A percentile compares a stretch with the other conserved stretches of the same genome.
Conservation (phyloP, 148 eudicot genomes). For the Camellia sinensis region DNA sequence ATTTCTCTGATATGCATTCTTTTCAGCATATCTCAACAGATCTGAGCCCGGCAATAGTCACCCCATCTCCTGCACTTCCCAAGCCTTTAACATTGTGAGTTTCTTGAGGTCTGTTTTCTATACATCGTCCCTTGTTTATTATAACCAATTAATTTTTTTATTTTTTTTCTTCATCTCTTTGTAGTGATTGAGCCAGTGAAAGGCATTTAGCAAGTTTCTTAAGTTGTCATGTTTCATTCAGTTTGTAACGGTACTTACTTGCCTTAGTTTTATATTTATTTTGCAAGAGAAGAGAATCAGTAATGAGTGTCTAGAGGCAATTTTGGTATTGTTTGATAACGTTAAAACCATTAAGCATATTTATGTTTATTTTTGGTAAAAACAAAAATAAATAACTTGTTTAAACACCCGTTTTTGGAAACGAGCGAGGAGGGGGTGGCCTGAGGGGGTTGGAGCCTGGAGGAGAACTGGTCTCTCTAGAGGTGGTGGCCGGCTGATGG, state of each 20-base stretch:
- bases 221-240: not conserved
- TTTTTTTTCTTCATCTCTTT: not conserved
- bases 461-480: no score
- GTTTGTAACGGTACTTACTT: not conserved
- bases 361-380: no score
- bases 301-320: not conserved
- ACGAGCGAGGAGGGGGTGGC: no score
- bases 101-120: not conserved
- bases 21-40: constrained; percentile 24
- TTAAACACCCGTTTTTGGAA: no score
- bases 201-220: not conserved
- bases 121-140: not conserved
- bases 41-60: constrained; percentile 17
- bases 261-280: not conserved
- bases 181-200: constrained; percentile 10
- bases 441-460: no score
- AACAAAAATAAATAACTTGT: no score
- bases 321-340: no score
- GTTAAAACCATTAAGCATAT: no score
- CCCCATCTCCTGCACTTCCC: constrained; percentile 26
- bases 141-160: not conserved
- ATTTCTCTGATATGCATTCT: constrained; percentile 28
- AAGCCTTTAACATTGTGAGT: constrained; percentile 9
- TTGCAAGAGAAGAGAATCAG: not conserved
- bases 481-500: no score